These are phyloP conservation scores for Rhypophila decipiens DNA, from an alignment of 495 filamentous ascomycete genomes.

Conservation along the genomic window DNA sequence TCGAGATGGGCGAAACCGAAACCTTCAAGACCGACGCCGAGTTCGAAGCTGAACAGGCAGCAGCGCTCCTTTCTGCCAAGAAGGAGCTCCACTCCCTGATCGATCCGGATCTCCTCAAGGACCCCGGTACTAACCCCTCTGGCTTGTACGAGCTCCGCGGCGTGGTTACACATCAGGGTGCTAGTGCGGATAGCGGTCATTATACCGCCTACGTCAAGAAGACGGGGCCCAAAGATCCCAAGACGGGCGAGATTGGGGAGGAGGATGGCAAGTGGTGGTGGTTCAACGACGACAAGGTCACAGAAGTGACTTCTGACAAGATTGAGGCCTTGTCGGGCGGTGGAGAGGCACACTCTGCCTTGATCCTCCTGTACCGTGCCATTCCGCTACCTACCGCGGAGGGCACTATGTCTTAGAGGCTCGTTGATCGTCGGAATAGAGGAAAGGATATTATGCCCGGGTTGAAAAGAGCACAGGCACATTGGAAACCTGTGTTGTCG, in stretches of 20 bases:
- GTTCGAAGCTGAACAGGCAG: constrained; percentile 75
- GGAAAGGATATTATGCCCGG: too few species aligned
- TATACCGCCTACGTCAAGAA: constrained; percentile 98
- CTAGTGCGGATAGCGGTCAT: constrained; percentile 93
- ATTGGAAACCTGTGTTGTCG: too few species aligned
- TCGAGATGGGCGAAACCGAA: constrained; percentile 62
- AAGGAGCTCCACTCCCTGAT: constrained; percentile 76
- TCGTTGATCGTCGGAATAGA: too few species aligned
- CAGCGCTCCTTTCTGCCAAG: constrained; percentile 67
- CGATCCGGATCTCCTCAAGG: constrained; percentile 60
- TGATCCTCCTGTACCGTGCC: constrained; percentile 88
- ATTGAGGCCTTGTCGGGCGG: constrained; percentile 86
- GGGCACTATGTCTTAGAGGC: constrained; percentile 23
- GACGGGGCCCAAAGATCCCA: constrained; percentile 56
- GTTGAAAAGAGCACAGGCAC: too few species aligned
- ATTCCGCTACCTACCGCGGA: constrained; percentile 54
- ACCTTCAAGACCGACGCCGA: constrained; percentile 89
- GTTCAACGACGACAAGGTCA: constrained; percentile 98
- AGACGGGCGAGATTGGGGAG: constrained; percentile 62
- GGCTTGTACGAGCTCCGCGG: constrained; percentile 92
- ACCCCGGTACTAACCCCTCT: constrained; percentile 81
- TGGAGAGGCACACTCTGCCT: constrained; percentile 91
- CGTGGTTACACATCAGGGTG: constrained; percentile 95
- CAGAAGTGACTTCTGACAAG: constrained; percentile 85
- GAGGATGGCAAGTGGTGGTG: constrained; percentile 98